Base-by-base conservation (phyloP, 352 stramenopile genomes). In the Elongisporangium anandrum region DNA sequence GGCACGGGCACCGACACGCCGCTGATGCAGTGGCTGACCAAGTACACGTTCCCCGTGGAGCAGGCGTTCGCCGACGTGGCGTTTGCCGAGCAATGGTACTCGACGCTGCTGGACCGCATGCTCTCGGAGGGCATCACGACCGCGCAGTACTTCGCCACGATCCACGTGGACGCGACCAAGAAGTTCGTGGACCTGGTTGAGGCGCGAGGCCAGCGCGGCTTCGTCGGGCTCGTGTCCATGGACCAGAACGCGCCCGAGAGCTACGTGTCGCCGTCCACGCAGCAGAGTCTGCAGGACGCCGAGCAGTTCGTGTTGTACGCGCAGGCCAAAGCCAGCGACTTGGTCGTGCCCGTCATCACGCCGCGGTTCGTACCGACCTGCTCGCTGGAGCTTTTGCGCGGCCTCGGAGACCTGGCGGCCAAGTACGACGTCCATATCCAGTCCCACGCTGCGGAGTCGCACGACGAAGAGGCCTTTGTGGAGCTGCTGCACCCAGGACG, bases 201-300 rank as follows among this genome's bases (percentile, higher is more conserved):
- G 38, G 54, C 55, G 22, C 62, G 68, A 10, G 90, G 90, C 21
- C 90, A 97, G 70, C 77, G 92, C 13, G 92, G 71, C 0, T 78
- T 94, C 23, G 75, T 97, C 9, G 91, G 91, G 0, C 88, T 97
- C 51, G 92, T 98, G 48, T 92, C 74, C 51, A 98, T 98, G 92
- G 92, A 98, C 68, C 77, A 75, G 13, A 93, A 98, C 59, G 75
- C 77, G 10, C 88, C 88, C 4, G 64, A 75, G 5, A 63, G 73
- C 50, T 97, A 97, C 67, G 53, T 80, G 48, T 91, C 96, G 26
- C 65, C 72, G 6, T 72, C 66, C 20, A 88, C 84, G 2, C 60
- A 76, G 26, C 49, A 84, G 23, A 76, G 76, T 52, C 67, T 96
- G 8, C 47, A 61, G 7, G 83, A 96, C 39, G 85, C 87, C 2